These are phyloP conservation scores for Aaosphaeria arxii DNA, from an alignment of 2,329 filamentous ascomycete species.

Conservation along the genomic window DNA sequence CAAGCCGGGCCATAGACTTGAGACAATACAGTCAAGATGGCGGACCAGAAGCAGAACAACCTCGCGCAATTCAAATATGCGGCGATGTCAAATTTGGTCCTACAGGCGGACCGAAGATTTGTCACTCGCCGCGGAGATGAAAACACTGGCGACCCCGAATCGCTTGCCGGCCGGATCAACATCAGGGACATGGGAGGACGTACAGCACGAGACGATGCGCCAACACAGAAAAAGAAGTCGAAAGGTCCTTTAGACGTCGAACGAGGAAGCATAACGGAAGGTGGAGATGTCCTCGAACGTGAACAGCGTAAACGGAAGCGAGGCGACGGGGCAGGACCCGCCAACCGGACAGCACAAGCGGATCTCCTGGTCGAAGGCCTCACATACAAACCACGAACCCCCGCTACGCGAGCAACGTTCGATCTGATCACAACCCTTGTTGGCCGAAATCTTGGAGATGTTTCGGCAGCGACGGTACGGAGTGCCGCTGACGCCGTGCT, in stretches of 20 bases:
- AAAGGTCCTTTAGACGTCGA: conserved; percentile 67
- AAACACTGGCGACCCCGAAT: conserved; percentile 95
- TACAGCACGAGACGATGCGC: conserved; percentile 73
- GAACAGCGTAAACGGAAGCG: conserved; percentile 85
- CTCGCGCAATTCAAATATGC: conserved; percentile 98
- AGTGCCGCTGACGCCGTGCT: conserved; percentile 91
- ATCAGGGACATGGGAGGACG: conserved; percentile 93
- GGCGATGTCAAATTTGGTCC: conserved; percentile 99
- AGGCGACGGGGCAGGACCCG: conserved; percentile 65
- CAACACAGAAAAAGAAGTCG: conserved; percentile 72
- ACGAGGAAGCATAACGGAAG: conserved; percentile 73
- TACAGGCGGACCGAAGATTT: conserved; percentile 98
- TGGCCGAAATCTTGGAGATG: conserved; percentile 83
- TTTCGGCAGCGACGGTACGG: conserved; percentile 84
- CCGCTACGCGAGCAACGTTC: conserved; percentile 87
- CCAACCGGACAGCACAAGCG: conserved; percentile 77
- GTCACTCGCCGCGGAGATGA: conserved; percentile 90
- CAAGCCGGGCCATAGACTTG: neutral
- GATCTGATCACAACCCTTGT: conserved; percentile 92
- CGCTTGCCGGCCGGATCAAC: conserved; percentile 87
- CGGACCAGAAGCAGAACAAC: conserved; percentile 50
- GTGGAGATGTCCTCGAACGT: conserved; percentile 76
- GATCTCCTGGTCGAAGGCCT: conserved; percentile 89
- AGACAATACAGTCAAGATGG: conserved; percentile 1
- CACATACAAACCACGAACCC: conserved; percentile 85